Evolutionary conservation across 23 red algal species (phyloP).

Genomic region (Gracilaria gracilis): DNA sequence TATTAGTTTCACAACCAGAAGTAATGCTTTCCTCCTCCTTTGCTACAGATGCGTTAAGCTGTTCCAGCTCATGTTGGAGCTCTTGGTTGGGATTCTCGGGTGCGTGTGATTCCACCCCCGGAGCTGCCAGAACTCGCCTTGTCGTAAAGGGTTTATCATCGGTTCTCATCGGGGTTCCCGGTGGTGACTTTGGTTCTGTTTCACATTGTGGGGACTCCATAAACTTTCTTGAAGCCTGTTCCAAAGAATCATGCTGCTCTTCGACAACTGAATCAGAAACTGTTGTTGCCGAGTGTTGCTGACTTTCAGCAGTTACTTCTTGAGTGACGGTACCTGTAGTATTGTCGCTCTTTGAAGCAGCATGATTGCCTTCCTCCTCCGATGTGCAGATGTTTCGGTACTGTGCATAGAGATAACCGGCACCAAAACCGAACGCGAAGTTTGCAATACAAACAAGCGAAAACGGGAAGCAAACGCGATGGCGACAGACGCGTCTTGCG

Average conservation of each 20-base stretch:
- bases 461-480: slow-evolving; percentile 45
- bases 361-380: slow-evolving; percentile 4
- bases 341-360: slow-evolving; percentile 2
- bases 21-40: background rate
- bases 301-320: background rate
- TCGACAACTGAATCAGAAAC: slow-evolving; percentile 14
- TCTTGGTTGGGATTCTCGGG: background rate
- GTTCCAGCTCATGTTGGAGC: background rate
- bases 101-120: background rate
- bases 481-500: slow-evolving; percentile 38
- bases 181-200: slow-evolving; percentile 27
- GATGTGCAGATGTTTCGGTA: slow-evolving; percentile 37
- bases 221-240: background rate
- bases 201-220: background rate
- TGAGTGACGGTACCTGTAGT: slow-evolving; percentile 4
- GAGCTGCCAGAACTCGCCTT: background rate
- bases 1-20: background rate
- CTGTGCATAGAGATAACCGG: slow-evolving; percentile 11
- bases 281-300: slow-evolving; percentile 6
- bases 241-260: slow-evolving; percentile 17
- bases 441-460: slow-evolving; percentile 60
- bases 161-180: background rate
- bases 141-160: background rate
- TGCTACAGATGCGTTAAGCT: background rate
- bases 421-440: slow-evolving; percentile 58